These are phyloP conservation scores for Fusarium pininemorale DNA, from an alignment of 2,329 filamentous ascomycete species.

Conservation along the genomic window DNA sequence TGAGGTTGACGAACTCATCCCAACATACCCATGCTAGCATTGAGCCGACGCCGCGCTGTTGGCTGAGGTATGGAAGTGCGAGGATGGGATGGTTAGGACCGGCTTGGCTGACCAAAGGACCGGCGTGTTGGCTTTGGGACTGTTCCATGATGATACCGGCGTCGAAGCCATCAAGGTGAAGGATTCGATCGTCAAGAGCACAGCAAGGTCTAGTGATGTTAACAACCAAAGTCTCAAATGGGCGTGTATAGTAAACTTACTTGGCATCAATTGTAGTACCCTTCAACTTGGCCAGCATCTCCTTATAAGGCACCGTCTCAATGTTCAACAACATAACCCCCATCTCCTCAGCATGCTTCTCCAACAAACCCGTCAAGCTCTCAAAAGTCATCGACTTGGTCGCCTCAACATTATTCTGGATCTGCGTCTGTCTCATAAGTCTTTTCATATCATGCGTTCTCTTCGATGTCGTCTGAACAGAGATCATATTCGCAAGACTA, in stretches of 20 bases:
- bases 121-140: conserved; percentile 5
- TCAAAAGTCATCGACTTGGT: conserved; percentile 18
- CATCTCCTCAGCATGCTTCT: conserved; percentile 10
- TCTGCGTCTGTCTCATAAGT: conserved; percentile 2
- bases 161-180: conserved; percentile 10
- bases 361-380: background rate
- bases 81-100: background rate
- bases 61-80: conserved; percentile 10
- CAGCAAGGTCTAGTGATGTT: background rate
- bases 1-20: conserved; percentile 18
- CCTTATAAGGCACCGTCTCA: conserved; percentile 7
- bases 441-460: conserved; percentile 20
- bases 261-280: background rate
- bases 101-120: background rate
- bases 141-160: conserved; percentile 18
- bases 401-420: conserved; percentile 14
- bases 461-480: conserved; percentile 18
- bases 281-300: background rate
- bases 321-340: conserved; percentile 14
- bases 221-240: rapidly evolving
- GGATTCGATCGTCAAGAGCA: background rate
- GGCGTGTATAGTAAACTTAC: background rate
- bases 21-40: conserved; percentile 23
- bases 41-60: background rate
- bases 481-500: conserved; percentile 12